Evolutionary conservation across 2,329 filamentous ascomycete species (phyloP), one percentile per base, ranked within the genome.

Genomic region (Emmonsiellopsis sp.): DNA sequence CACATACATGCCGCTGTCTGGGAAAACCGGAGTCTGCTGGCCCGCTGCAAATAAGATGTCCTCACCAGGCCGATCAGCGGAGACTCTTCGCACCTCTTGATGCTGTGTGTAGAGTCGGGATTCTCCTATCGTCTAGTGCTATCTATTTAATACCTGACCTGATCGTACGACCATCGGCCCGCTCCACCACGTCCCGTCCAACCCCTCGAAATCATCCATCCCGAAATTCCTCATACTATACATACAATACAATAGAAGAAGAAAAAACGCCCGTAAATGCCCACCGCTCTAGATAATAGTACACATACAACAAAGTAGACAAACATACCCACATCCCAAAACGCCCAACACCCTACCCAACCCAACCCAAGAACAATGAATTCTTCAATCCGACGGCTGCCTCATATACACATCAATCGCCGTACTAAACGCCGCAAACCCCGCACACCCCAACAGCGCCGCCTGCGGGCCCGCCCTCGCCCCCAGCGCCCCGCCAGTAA

Each of bases 331-430:
- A 36, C 8, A 33, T 39, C 27, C 39, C 36, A 27, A 49, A 52
- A 49, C 31, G 27, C 36, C 51, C 34, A 53, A 47, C 52, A 53
- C 27, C n/a, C 39, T 34, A 36, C 11, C 17, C 27, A 54, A 32
- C 13, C 17, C 10, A 49, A 10, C 45, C 48, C 37, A 5, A 14
- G n/a, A 27, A 36, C 17, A 27, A 14, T n/a, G n/a, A n/a, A n/a
- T 17, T 5, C 1, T 5, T 84, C 82, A 68, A 74, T 82, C 60
- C 55, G 65, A 65, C 9, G 87, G 86, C 77, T 86, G 85, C 62
- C 87, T 75, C 88, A 96, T 88, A 68, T 89, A 96, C 37, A 83
- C 83, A 77, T 97, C 92, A 67, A 97, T 96, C 0, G 91, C 92
- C 11, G 87, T 84, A 68, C 84, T 88, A 63, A 97, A 97, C 1